Conservation (phyloP, 169 alveolate genomes). For the Eimeria tenella region DNA sequence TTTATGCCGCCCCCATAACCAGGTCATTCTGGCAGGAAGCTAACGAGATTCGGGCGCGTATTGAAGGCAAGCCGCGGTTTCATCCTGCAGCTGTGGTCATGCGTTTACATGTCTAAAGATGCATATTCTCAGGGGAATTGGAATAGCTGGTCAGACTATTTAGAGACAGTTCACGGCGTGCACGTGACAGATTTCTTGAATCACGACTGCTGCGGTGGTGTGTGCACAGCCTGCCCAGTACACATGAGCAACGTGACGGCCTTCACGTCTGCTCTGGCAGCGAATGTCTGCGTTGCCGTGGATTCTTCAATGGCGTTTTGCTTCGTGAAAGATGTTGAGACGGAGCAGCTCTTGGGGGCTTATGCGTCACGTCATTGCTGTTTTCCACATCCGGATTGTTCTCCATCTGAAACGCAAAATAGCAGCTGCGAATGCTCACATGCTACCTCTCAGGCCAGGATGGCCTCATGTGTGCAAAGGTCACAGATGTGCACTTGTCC, state of each 20-base stretch:
- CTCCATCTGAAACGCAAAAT: neutral
- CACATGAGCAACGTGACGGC: constrained; percentile 66
- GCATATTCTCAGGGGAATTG: no score
- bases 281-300: constrained; percentile 30
- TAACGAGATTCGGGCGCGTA: constrained; percentile 51
- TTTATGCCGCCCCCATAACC: neutral
- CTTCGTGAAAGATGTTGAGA: constrained; percentile 66
- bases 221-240: constrained; percentile 68
- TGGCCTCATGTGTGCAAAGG: neutral
- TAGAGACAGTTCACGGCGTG: neutral
- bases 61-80: constrained; percentile 41
- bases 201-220: constrained; percentile 8
- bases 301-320: constrained; percentile 49
- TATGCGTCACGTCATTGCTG: constrained; percentile 6
- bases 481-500: neutral
- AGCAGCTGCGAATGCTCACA: neutral
- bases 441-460: neutral
- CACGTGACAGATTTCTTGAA: neutral
- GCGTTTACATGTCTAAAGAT: neutral
- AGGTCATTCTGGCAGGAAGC: constrained; percentile 40
- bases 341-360: constrained; percentile 64
- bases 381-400: neutral
- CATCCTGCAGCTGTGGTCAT: neutral
- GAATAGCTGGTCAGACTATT: no score
- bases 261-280: constrained; percentile 62